Base-by-base conservation (phyloP, 768 basidiomycete species). In the Mycena polygramma region DNA sequence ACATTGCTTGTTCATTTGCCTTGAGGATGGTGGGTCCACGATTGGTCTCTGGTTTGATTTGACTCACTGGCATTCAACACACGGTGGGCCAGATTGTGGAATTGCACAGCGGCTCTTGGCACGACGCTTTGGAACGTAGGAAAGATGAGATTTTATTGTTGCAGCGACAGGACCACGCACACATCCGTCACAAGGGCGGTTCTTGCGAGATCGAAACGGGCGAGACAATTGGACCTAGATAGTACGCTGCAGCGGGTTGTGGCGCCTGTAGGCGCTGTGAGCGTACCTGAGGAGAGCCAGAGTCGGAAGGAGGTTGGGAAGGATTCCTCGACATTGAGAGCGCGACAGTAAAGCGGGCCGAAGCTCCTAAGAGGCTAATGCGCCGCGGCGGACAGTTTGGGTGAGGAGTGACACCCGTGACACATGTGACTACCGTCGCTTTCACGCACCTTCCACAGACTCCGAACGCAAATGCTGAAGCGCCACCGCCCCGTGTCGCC, bases 401-500 rank as follows among this genome's bases (percentile, higher is more conserved):
- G 30, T 6, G 30, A 13, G 7, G 13, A 39, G 39, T 39, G 13
- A 39, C 39, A 41, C 10, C 41, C 41, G 41, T 41, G 41, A 5
- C 5, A 41, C 41, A 41, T n/a, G 43, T 58, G 36, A 55, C 54
- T 19, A 17, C 14, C 7, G 19, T 0, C 20, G 54, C 19, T 4
- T 57, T 57, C 22, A 20, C 30, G 52, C n/a, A 26, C 30, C 37
- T 49, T 43, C 26, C 55, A 30, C 35, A 48, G 41, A 41, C 3
- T 7, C 30, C 24, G 24, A 61, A 49, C 15, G 41, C 11, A 41
- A 14, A 90, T 90, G 89, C 76, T 90, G 64, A 90, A 90, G 74
- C 84, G 89, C 65, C 87, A 84, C 52, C 80, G 89, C 45, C 83
- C 82, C 19, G 72, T 77, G 6, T 85, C 88, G 3, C 88, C 88